phyloP scores from a whole-genome alignment of 768 basidiomycete species.

The Rickenella mellea region DNA sequence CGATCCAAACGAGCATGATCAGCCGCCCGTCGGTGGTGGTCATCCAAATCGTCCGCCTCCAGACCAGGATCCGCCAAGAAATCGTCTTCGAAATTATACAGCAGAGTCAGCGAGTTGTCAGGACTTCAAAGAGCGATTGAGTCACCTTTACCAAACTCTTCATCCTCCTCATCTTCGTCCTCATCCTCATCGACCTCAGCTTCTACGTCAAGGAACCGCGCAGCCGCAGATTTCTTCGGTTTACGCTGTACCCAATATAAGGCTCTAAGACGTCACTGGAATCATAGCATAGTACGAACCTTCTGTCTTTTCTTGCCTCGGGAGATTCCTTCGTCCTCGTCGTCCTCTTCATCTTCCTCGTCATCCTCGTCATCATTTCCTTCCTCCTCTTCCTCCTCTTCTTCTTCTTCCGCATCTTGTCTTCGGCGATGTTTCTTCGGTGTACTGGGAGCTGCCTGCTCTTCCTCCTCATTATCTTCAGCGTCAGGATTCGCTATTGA shows the following conservation, averaged over 20 bases:
- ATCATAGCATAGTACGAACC: slow-evolving; percentile 23
- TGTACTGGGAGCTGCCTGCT: slow-evolving; percentile 20
- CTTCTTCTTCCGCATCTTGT: slow-evolving; percentile 24
- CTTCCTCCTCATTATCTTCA: slow-evolving; percentile 29
- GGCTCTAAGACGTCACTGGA: slow-evolving; percentile 5
- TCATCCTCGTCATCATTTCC: slow-evolving; percentile 31
- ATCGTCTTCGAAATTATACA: slow-evolving; percentile 34
- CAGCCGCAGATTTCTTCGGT: slow-evolving; percentile 55
- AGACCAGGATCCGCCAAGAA: slow-evolving; percentile 56
- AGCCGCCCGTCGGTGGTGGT: slow-evolving; percentile 34
- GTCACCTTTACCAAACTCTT: slow-evolving; percentile 49
- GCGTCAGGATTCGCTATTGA: slow-evolving; percentile 21
- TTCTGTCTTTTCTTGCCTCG: slow-evolving; percentile 52
- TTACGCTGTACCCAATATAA: slow-evolving; percentile 39
- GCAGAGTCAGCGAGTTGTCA: slow-evolving; percentile 4
- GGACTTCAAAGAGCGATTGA: slow-evolving; percentile 22
- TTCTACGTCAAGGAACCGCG: slow-evolving; percentile 90
- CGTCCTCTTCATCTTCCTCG: slow-evolving; percentile 35
- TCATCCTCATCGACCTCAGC: slow-evolving; percentile 96
- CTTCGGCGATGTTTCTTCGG: slow-evolving; percentile 16
- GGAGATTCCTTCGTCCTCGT: slow-evolving; percentile 34
- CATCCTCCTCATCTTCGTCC: slow-evolving; percentile 86
- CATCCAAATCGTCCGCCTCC: slow-evolving; percentile 57
- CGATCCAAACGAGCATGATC: slow-evolving; percentile 66
- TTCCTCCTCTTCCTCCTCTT: slow-evolving; percentile 28